Percentiles rank a stretch among this genome's conserved stretches.
Evolutionary conservation across 2,329 filamentous ascomycete species (phyloP).

Genomic region (Trichoderma sp.): DNA sequence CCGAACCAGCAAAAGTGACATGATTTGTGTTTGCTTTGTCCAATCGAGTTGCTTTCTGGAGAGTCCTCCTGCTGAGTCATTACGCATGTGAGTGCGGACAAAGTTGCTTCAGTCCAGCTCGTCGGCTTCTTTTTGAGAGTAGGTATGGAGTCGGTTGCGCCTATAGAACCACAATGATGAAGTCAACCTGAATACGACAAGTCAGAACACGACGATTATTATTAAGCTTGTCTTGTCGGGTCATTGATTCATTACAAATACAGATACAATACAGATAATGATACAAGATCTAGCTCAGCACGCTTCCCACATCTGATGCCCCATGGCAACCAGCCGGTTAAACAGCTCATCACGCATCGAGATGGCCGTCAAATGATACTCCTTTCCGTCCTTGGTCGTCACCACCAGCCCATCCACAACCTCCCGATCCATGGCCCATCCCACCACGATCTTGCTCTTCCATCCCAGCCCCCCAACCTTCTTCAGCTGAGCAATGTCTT

Average conservation of each 20-base stretch:
- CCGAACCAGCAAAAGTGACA: neutral
- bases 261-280: neutral
- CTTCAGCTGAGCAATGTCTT: constrained; percentile 71
- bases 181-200: too few species aligned
- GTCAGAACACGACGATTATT: neutral
- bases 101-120: constrained; percentile 12
- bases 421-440: constrained; percentile 74
- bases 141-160: too few species aligned
- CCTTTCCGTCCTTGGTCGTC: constrained; percentile 56
- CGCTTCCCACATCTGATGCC: constrained; percentile 80
- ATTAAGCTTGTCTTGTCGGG: neutral
- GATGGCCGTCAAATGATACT: constrained; percentile 69
- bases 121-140: too few species aligned
- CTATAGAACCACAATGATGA: neutral
- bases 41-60: neutral
- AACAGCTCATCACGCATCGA: constrained; percentile 75
- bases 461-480: constrained; percentile 82
- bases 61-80: neutral
- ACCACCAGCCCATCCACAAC: constrained; percentile 76
- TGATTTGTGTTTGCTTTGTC: neutral
- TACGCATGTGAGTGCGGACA: neutral
- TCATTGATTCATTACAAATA: neutral
- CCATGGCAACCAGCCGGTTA: constrained; percentile 75
- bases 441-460: constrained; percentile 82
- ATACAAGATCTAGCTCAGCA: constrained; percentile 4